Evolutionary conservation across 2,329 filamentous ascomycete species (phyloP).

Genomic region (Cladorrhinum sp.): DNA sequence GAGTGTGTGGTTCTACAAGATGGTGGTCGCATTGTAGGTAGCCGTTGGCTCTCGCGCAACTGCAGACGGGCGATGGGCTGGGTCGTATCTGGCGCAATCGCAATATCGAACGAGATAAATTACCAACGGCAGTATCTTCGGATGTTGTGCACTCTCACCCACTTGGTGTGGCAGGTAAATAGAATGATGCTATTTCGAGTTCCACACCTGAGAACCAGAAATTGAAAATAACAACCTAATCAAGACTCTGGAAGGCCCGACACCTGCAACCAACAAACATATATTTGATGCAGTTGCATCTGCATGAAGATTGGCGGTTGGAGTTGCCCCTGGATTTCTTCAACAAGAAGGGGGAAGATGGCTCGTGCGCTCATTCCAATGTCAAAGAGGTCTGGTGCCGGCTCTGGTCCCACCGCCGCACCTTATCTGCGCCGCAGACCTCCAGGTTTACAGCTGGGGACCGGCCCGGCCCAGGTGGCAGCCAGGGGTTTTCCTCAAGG

Average conservation of each 20-base stretch:
- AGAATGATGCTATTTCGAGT: not conserved
- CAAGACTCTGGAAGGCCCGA: too few relatives aligned
- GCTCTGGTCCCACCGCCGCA: not conserved
- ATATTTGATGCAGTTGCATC: not conserved
- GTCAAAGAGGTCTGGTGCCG: not conserved
- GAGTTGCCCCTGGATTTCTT: not conserved
- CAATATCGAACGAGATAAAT: not conserved
- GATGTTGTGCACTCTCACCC: too few relatives aligned
- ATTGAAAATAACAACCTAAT: too few relatives aligned
- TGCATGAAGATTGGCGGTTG: not conserved
- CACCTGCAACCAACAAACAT: not conserved
- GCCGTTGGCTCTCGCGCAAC: not conserved
- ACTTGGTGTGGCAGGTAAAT: too few relatives aligned
- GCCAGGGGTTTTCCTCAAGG: not conserved
- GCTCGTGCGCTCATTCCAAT: not conserved
- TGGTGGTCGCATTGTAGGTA: not conserved
- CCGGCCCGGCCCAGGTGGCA: not conserved
- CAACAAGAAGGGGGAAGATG: not conserved
- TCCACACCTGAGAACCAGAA: not conserved
- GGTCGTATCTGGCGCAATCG: too few relatives aligned
- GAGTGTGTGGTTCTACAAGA: conserved; percentile 6
- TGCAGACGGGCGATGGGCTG: not conserved
- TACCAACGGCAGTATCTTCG: too few relatives aligned
- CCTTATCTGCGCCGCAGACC: not conserved
- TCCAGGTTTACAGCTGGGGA: not conserved